A percentile compares a stretch with the other conserved stretches of the same genome.
phyloP scores from a whole-genome alignment of 176 grass and related monocot species.

The Pontederia crassipes region DNA sequence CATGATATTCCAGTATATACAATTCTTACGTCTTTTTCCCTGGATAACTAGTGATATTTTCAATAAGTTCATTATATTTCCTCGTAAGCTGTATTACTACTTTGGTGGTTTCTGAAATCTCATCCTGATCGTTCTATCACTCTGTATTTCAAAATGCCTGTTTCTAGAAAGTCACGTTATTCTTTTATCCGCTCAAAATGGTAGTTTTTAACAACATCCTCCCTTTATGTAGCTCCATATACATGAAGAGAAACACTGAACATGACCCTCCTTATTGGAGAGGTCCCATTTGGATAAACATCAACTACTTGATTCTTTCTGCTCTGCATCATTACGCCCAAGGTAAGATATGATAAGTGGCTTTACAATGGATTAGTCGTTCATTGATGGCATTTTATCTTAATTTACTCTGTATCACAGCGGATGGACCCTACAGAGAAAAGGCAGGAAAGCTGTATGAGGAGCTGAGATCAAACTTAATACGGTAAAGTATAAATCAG shows the following conservation, averaged over 20 bases:
- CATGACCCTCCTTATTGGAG: conserved; percentile 95
- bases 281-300: conserved; percentile 99
- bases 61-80: too few relatives aligned
- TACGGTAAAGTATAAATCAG: conserved; percentile 32
- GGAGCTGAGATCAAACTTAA: conserved; percentile 78
- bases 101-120: too few relatives aligned
- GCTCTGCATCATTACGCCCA: conserved; percentile 69
- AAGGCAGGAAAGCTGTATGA: conserved; percentile 49
- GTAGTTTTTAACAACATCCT: conserved; percentile 7
- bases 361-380: neutral
- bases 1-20: too few relatives aligned
- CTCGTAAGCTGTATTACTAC: too few relatives aligned
- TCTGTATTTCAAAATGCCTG: too few relatives aligned
- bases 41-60: too few relatives aligned
- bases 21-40: too few relatives aligned
- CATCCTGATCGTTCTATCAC: too few relatives aligned
- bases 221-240: conserved; percentile 55
- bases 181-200: neutral
- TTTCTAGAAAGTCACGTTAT: too few relatives aligned
- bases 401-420: conserved; percentile 23
- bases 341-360: conserved; percentile 30
- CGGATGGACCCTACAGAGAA: conserved; percentile 60
- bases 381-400: neutral
- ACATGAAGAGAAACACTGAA: conserved; percentile 91
- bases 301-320: conserved; percentile 98